Base-by-base conservation (phyloP, 306 rosid species). In the Begonia masoniana region DNA sequence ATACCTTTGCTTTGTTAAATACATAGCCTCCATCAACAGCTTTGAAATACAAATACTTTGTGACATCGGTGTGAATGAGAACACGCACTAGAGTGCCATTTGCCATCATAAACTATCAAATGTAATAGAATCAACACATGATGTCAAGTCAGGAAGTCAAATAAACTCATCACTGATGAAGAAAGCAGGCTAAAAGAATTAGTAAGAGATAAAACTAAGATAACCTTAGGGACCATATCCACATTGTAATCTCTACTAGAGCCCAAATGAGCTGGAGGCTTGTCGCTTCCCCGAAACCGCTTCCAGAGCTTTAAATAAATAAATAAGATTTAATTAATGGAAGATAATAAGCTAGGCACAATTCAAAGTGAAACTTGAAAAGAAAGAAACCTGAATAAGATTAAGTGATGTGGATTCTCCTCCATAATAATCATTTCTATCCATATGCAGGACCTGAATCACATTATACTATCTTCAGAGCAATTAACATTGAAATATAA, bases 211-310 rank as follows among this genome's bases (percentile, higher is more conserved):
- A 51, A 63, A 50, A 31, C 39, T 7, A 31, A 31, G n/a, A 47
- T 31, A 52, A 91, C 96, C 96, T 91, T 91, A 14, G 99, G 99
- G 50, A 83, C 70, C 99, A 91, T 91, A 67, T 91, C 99, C 21
- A 91, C 95, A 35, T 91, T 91, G 51, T 86, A 91, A 64, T 91
- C 99, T 73, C 87, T 91, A 63, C 99, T 81, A 12, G 99, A 74
- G 12, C 99, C 99, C 85, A 91, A 71, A 7, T 86, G 82, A 12
- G 78, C 66, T 4, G 99, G 92, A 57, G 96, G 96, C 64, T 79
- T 77, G 46, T 86, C 96, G 50, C 72, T 70, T 61, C 96, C 99
- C 66, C 84, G 69, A 70, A 91, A 91, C 74, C 68, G 76, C 86
- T 86, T 91, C 99, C 99, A 91, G 17, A 91, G 94, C 99, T 86